Evolutionary conservation across 768 basidiomycete genomes (phyloP), one percentile per base, ranked within the genome.

Genomic region (Coprinopsis marcescibilis): DNA sequence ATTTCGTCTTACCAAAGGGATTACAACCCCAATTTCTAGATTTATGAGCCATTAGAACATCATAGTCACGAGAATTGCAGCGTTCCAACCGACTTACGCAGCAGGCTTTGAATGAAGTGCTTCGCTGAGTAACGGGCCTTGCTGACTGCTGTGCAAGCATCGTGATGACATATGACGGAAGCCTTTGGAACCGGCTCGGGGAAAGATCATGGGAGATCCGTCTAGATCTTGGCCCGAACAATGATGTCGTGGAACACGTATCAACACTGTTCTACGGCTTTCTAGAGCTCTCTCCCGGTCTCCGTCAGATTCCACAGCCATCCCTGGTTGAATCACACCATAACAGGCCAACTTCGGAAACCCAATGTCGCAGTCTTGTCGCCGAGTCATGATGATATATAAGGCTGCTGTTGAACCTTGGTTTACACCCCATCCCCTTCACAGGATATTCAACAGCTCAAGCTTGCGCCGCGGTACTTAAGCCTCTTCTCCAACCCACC

Each of bases 281-380:
- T 46, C 45, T 37, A 38, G 45, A 46, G 17, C 35, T 23, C 52
- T 24, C 40, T 27, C 19, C n/a, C 23, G 15, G 36, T 30, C 12
- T 41, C 46, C 32, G 20, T 15, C 4, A 40, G 4, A 38, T 36
- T 46, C 45, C 45, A 46, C 26, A n/a, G 17, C 27, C 7, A 8
- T n/a, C 29, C 8, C 29, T 32, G 8, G n/a, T 32, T 8, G 8
- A 32, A 32, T 32, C 29, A 32, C 29, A 32, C 29, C 29, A 32
- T 32, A 8, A n/a, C n/a, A n/a, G n/a, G n/a, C n/a, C n/a, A n/a
- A n/a, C n/a, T n/a, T n/a, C n/a, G n/a, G n/a, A n/a, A n/a, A n/a
- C n/a, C n/a, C n/a, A n/a, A n/a, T 17, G 8, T 23, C 38, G 21
- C 17, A 11, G 10, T 36, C 8, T 17, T 19, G 38, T 10, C 38